These are phyloP conservation scores for Leccinum obscurum DNA, from an alignment of 768 basidiomycete species.

Conservation along the genomic window DNA sequence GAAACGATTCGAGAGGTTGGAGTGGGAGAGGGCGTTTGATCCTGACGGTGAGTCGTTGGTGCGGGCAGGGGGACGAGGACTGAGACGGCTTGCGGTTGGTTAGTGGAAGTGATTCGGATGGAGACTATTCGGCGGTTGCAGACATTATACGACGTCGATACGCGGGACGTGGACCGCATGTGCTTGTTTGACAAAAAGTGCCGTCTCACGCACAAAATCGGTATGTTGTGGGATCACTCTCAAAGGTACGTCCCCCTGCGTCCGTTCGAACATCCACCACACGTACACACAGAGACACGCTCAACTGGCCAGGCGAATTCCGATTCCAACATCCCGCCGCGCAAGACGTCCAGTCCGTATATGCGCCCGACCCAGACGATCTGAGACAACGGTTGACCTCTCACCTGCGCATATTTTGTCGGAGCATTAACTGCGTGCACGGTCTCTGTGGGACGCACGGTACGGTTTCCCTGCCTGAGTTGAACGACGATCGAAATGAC, in stretches of 20 bases:
- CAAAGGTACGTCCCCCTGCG: slow-evolving; percentile 39
- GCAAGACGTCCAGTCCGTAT: not conserved
- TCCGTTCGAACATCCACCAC: not conserved
- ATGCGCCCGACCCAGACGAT: slow-evolving; percentile 25
- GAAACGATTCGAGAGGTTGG: too few species aligned
- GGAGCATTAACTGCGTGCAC: slow-evolving; percentile 45
- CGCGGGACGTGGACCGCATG: slow-evolving; percentile 38
- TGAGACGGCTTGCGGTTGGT: not conserved
- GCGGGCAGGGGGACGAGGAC: too few species aligned
- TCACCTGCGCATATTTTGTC: slow-evolving; percentile 42
- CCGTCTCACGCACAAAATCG: slow-evolving; percentile 6
- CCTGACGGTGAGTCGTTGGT: too few species aligned
- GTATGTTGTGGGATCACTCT: slow-evolving; percentile 36
- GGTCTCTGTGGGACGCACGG: slow-evolving; percentile 42
- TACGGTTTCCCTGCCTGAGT: slow-evolving; percentile 11
- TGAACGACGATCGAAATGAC: not conserved
- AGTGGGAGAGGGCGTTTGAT: too few species aligned
- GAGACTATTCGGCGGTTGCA: slow-evolving; percentile 45
- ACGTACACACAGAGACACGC: slow-evolving; percentile 34
- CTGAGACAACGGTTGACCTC: slow-evolving; percentile 35
- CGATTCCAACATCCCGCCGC: not conserved
- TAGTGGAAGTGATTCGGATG: slow-evolving; percentile 51
- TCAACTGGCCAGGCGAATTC: slow-evolving; percentile 38
- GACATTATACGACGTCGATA: slow-evolving; percentile 28
- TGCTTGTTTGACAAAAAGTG: slow-evolving; percentile 26